A percentile compares a stretch with the other conserved stretches of the same genome.
Conservation (phyloP, 768 basidiomycete species). For the Filobasidium wieringae region DNA sequence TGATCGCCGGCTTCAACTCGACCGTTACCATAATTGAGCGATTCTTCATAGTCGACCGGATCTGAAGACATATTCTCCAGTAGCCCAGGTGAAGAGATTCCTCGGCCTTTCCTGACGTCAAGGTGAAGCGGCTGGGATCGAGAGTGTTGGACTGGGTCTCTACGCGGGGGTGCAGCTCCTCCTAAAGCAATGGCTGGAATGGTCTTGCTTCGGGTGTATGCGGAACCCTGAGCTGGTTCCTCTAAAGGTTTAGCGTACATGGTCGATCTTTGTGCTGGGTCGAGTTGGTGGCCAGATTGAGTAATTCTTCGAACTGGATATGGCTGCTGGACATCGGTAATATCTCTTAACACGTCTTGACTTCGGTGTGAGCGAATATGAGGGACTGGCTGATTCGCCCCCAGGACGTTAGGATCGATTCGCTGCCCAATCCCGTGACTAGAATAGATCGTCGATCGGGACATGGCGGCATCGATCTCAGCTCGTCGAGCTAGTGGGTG, state of each 20-base stretch:
- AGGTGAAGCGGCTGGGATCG: slow-evolving; percentile 1
- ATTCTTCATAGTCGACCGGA: neutral
- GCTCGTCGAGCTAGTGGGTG: slow-evolving; percentile 13
- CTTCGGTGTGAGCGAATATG: neutral
- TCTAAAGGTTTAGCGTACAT: neutral
- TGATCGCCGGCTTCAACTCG: neutral
- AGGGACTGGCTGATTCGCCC: neutral
- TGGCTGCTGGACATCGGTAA: neutral
- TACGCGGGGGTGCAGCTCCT: neutral
- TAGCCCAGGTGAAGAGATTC: slow-evolving; percentile 21
- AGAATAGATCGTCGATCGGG: slow-evolving; percentile 24
- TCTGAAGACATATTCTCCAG: slow-evolving; percentile 12
- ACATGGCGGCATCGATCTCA: slow-evolving; percentile 26
- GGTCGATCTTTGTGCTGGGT: neutral
- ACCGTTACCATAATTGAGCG: neutral
- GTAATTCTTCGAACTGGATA: neutral
- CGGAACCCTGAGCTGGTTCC: neutral
- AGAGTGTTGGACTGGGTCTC: neutral
- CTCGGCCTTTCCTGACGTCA: slow-evolving; percentile 17
- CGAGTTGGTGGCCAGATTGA: neutral
- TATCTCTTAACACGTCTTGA: neutral
- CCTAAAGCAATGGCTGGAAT: neutral
- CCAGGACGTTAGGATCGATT: no score
- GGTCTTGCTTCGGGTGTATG: neutral
- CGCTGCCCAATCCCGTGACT: slow-evolving; percentile 13